These are phyloP conservation scores for Albifimbria verrucaria DNA, from an alignment of 2,329 filamentous ascomycete genomes.

Conservation along the genomic window DNA sequence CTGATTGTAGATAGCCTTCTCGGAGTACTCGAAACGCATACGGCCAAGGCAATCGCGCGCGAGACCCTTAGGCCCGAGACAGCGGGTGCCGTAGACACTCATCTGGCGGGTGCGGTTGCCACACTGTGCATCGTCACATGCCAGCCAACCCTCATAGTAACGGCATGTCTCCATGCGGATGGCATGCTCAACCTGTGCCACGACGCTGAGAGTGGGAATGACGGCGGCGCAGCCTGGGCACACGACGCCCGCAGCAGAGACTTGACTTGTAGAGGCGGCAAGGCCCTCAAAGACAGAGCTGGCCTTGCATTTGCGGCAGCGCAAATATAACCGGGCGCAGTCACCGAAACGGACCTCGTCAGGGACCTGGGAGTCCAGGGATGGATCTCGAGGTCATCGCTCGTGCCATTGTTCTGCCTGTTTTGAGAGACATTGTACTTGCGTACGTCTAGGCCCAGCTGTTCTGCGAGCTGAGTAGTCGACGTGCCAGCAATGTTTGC, in stretches of 20 bases:
- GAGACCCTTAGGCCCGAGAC: conserved; percentile 81
- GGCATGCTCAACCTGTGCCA: conserved; percentile 83
- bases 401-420: conserved; percentile 45
- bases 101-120: conserved; percentile 86
- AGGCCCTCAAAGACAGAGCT: conserved; percentile 76
- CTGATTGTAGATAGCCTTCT: conserved; percentile 94
- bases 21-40: conserved; percentile 84
- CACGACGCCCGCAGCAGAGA: conserved; percentile 71
- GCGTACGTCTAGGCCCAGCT: conserved; percentile 83
- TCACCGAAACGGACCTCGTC: conserved; percentile 86
- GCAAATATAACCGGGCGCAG: conserved; percentile 71
- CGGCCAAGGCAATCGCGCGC: conserved; percentile 79
- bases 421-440: conserved; percentile 64
- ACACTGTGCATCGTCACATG: conserved; percentile 87
- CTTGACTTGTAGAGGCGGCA: conserved; percentile 49
- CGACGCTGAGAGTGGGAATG: conserved; percentile 68
- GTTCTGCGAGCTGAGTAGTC: conserved; percentile 83
- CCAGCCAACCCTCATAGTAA: conserved; percentile 91
- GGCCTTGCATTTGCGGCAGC: conserved; percentile 77
- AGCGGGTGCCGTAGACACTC: conserved; percentile 86
- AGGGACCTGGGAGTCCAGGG: conserved; percentile 93
- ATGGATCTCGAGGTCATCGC: conserved; percentile 70
- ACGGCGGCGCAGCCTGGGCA: conserved; percentile 67
- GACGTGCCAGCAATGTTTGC: conserved; percentile 94
- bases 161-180: conserved; percentile 73